Conservation (phyloP, 2,329 filamentous ascomycete species). For the Xylaria sp. region DNA sequence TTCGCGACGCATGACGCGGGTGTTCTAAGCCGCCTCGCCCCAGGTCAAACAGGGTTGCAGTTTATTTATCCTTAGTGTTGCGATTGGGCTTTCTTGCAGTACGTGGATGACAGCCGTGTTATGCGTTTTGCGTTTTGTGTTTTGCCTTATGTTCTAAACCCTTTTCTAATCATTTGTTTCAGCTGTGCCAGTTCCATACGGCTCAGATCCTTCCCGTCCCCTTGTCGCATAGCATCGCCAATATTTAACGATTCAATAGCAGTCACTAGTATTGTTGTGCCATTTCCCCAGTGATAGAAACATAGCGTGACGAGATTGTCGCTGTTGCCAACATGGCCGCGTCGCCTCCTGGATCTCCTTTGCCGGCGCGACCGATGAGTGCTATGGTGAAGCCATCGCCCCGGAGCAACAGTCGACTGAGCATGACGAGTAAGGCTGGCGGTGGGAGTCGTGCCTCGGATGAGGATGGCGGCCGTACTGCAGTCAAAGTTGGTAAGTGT, state of each 20-base stretch:
- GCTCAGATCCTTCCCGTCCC: constrained; percentile 19
- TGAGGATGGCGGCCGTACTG: constrained; percentile 83
- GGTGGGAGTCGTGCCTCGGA: constrained; percentile 86
- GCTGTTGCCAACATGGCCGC: constrained; percentile 64
- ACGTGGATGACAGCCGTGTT: constrained; percentile 26
- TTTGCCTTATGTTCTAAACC: constrained; percentile 36
- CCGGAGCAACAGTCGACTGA: constrained; percentile 85
- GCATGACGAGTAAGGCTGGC: constrained; percentile 79
- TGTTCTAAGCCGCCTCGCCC: constrained; percentile 33
- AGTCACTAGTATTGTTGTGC: constrained; percentile 5
- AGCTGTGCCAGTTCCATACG: constrained; percentile 26
- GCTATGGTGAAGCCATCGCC: constrained; percentile 78
- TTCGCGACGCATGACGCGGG: constrained; percentile 44
- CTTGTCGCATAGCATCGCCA: constrained; percentile 16
- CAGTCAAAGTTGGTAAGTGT: constrained; percentile 93
- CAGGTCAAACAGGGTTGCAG: constrained; percentile 39
- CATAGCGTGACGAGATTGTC: constrained; percentile 39
- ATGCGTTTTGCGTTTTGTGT: no score
- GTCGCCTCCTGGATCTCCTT: constrained; percentile 76
- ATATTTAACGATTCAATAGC: constrained; percentile 5
- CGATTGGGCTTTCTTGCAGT: constrained; percentile 25
- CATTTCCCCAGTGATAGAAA: constrained; percentile 4
- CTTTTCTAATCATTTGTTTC: constrained; percentile 29
- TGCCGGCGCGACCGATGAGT: constrained; percentile 75
- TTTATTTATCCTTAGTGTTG: constrained; percentile 22